These are phyloP conservation scores for Udeniomyces megalosporus DNA, from an alignment of 768 basidiomycete species.

Conservation along the genomic window DNA sequence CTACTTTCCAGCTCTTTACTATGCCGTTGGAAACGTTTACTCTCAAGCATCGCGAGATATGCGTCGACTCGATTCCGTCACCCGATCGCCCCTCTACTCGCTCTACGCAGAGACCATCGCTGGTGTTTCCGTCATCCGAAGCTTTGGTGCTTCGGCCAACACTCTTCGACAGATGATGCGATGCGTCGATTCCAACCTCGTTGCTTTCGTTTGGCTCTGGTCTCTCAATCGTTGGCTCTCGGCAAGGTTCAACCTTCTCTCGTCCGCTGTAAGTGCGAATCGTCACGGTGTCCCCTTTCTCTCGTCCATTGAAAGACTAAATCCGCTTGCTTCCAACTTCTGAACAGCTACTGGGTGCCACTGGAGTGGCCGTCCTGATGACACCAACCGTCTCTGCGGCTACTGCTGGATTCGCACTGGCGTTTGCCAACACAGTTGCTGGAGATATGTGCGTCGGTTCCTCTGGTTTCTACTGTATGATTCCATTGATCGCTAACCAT, in stretches of 20 bases:
- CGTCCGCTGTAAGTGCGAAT: constrained; percentile 39
- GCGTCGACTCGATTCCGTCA: constrained; percentile 36
- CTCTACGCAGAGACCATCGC: constrained; percentile 24
- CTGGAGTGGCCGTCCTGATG: constrained; percentile 48
- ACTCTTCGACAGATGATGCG: constrained; percentile 16
- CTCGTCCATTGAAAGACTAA: constrained; percentile 39
- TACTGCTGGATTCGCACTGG: constrained; percentile 43
- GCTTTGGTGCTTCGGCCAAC: constrained; percentile 20
- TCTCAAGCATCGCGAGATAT: constrained; percentile 77
- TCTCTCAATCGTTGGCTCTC: constrained; percentile 34
- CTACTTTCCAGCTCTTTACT: constrained; percentile 39
- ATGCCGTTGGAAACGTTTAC: constrained; percentile 43
- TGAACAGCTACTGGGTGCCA: constrained; percentile 40
- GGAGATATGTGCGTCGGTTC: too few species aligned
- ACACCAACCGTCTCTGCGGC: constrained; percentile 61
- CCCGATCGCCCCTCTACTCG: constrained; percentile 21
- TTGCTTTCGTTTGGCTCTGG: constrained; percentile 21
- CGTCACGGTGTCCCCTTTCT: too few species aligned
- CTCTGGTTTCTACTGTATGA: too few species aligned
- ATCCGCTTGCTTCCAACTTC: background rate
- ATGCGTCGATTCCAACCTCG: constrained; percentile 19
- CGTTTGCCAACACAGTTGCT: constrained; percentile 65
- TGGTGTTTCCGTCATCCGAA: constrained; percentile 25
- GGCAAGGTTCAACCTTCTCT: constrained; percentile 69
- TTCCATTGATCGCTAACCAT: too few species aligned